A percentile compares a stretch with the other conserved stretches of the same genome.
Conservation (phyloP, 306 rosid species). For the Medicago ruthenica region DNA sequence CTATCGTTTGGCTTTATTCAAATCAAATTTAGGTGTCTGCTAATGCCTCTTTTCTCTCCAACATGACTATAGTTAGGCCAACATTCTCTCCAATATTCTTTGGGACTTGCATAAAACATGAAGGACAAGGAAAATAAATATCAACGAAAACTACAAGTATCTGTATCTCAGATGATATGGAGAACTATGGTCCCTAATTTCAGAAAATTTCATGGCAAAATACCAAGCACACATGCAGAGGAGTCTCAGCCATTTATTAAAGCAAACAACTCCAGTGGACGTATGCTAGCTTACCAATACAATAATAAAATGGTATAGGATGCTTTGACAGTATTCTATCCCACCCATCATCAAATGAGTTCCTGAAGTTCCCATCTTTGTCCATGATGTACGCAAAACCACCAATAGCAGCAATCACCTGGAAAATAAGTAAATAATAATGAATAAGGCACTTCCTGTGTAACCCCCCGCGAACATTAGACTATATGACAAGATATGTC, state of each 20-base stretch:
- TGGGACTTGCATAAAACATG: conserved; percentile 1
- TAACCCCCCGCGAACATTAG: neutral
- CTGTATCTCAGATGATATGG: conserved; percentile 1
- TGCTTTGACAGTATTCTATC: conserved; percentile 92
- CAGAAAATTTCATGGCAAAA: neutral
- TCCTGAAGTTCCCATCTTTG: conserved; percentile 93
- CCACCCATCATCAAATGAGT: conserved; percentile 96
- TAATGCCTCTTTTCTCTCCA: conserved; percentile 15
- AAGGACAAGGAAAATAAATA: conserved; percentile 33
- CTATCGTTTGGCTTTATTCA: conserved; percentile 3
- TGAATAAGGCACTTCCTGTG: conserved; percentile 27
- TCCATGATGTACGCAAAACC: conserved; percentile 95
- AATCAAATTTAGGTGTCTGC: conserved; percentile 24
- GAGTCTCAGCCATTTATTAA: conserved; percentile 12
- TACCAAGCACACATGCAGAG: conserved; percentile 3
- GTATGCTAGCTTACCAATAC: conserved; percentile 69
- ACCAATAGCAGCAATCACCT: conserved; percentile 88
- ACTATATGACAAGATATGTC: conserved; percentile 10
- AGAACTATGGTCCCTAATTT: conserved; percentile 17
- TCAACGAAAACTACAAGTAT: conserved; percentile 28
- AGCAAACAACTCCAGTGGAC: conserved; percentile 19
- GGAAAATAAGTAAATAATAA: conserved; percentile 37
- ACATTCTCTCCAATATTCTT: neutral
- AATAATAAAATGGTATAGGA: conserved; percentile 95
- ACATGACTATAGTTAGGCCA: conserved; percentile 14